Conservation (phyloP, 257 asterid species). For the Perilla frutescens region DNA sequence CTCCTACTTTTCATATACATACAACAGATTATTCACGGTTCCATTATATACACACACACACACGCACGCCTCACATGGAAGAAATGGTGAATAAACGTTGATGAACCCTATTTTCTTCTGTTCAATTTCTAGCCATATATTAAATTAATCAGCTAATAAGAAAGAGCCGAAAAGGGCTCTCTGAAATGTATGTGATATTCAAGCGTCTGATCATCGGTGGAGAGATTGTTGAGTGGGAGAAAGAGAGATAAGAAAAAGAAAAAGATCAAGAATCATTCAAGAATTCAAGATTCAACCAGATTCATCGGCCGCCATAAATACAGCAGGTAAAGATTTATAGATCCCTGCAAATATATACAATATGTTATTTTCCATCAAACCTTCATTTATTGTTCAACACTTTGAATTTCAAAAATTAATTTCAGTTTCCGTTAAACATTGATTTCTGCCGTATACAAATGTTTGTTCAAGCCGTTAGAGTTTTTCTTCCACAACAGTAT, state of each 20-base stretch:
- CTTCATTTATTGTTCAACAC: background rate
- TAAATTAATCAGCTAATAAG: constrained; percentile 36
- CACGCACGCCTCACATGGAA: background rate
- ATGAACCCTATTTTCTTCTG: background rate
- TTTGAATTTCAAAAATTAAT: constrained; percentile 31
- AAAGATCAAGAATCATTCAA: background rate
- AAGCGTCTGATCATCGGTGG: constrained; percentile 80
- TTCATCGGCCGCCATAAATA: constrained; percentile 19
- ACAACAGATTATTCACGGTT: too few relatives aligned
- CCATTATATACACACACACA: too few relatives aligned
- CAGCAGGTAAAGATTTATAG: background rate
- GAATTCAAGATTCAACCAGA: constrained; percentile 7
- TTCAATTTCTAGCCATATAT: background rate
- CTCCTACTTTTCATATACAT: too few relatives aligned
- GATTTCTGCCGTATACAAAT: constrained; percentile 16
- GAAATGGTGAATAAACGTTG: background rate
- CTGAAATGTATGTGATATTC: constrained; percentile 76
- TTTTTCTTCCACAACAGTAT: too few relatives aligned
- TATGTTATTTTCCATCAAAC: background rate
- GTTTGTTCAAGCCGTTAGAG: background rate
- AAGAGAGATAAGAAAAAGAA: constrained; percentile 59
- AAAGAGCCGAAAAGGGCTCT: constrained; percentile 51
- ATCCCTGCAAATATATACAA: too few relatives aligned
- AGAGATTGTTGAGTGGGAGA: constrained; percentile 91
- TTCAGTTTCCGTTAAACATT: constrained; percentile 34